phyloP scores from a whole-genome alignment of 2,329 filamentous ascomycete genomes.

The Fusarium beomiforme region DNA sequence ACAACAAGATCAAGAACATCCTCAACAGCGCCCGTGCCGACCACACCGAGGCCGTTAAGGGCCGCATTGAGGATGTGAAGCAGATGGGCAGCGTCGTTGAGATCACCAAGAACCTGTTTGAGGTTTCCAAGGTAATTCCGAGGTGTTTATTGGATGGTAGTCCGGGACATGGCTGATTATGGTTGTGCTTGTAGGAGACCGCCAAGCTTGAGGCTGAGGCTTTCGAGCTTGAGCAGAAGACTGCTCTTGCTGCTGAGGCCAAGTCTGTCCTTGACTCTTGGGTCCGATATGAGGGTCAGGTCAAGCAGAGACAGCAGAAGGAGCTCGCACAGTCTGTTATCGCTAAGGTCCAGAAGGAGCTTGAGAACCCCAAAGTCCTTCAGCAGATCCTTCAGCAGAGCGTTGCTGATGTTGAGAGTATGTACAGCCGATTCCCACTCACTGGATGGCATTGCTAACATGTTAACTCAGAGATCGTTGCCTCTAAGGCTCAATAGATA shows the following conservation, averaged over 20 bases:
- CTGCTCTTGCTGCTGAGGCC: slow-evolving; percentile 89
- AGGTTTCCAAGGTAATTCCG: slow-evolving; percentile 88
- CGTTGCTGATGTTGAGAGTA: slow-evolving; percentile 95
- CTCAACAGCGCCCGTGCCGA: slow-evolving; percentile 93
- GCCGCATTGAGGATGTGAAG: slow-evolving; percentile 91
- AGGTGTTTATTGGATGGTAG: slow-evolving; percentile 14
- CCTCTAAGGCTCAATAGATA: slow-evolving; percentile 71
- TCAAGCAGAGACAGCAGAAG: slow-evolving; percentile 98
- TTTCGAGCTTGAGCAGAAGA: slow-evolving; percentile 97
- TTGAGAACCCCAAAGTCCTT: slow-evolving; percentile 96
- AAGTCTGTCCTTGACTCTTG: slow-evolving; percentile 97
- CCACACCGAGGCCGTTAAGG: slow-evolving; percentile 95
- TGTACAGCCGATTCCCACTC: slow-evolving; percentile 31
- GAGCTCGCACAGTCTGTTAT: slow-evolving; percentile 95
- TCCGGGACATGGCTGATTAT: slow-evolving; percentile 34
- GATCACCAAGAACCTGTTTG: slow-evolving; percentile 96
- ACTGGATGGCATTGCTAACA: slow-evolving; percentile 47
- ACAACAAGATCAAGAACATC: slow-evolving; percentile 92
- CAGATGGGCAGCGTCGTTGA: slow-evolving; percentile 95
- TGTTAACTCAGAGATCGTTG: slow-evolving; percentile 64
- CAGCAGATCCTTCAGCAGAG: slow-evolving; percentile 99
- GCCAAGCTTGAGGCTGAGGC: slow-evolving; percentile 95
- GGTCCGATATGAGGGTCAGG: slow-evolving; percentile 98
- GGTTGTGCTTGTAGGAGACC: slow-evolving; percentile 76
- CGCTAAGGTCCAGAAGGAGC: slow-evolving; percentile 97